Base-by-base conservation (phyloP, 495 filamentous ascomycete genomes). In the Xylaria bambusicola region DNA sequence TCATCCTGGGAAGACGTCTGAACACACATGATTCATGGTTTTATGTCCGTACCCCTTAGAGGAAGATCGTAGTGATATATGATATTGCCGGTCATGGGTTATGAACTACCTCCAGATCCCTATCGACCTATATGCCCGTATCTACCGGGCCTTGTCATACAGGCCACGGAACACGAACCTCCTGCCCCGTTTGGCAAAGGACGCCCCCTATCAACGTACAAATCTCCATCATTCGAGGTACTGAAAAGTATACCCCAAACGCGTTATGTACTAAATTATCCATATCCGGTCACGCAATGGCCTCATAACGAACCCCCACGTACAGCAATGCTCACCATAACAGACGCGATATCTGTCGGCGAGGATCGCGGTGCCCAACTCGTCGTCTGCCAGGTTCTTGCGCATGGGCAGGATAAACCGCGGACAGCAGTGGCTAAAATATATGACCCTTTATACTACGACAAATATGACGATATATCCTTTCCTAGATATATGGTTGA, bases 371-470 rank as follows among this genome's bases (percentile, higher is more conserved):
- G 31, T 10, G 50, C 50, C 7, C 50, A 52, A 27, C 17, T 52
- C 15, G 33, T 52, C 3, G 31, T 26, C 23, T 52, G 50, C 23
- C 29, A 36, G 13, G 15, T 49, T 49, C 15, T 18, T 2, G 29
- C 29, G n/a, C 13, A 1, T 20, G 46, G 46, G 2, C 13, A 27
- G 24, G 15, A 8, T 3, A 13, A 35, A n/a, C 33, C 24, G 1
- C 10, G 10, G 10, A 41, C 21, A 44, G 62, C 48, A n/a, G 48
- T 49, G 1, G 62, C 62, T 3, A 65, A 65, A 29, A 65, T 65
- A 24, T 65, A 40, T 12, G 62, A 65, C 33, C 38, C 62, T 18
- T 55, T 65, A 35, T 65, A 65, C 44, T 65, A 65, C 53, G 47
- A 45, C n/a, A 53, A 31, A 36, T 6, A 12, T n/a, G 24, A 9